Evolutionary conservation across 371 early-diverging fungal species (phyloP).

Genomic region (Lichtheimia ornata): DNA sequence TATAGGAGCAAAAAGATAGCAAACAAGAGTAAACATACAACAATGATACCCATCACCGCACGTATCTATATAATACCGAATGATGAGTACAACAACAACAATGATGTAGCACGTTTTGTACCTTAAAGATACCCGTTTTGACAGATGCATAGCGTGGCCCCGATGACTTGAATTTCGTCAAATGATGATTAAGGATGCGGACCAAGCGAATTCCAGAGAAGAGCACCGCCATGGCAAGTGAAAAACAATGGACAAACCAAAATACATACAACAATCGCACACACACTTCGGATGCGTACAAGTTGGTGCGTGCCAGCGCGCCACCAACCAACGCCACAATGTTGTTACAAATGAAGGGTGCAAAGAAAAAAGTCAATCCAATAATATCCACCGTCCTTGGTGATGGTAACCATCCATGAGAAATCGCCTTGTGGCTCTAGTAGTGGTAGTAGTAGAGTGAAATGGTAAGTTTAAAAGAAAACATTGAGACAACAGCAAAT

Average conservation of each 20-base stretch:
- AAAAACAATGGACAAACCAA: slow-evolving; percentile 31
- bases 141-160: slow-evolving; percentile 21
- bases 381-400: slow-evolving; percentile 28
- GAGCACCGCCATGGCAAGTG: slow-evolving; percentile 19
- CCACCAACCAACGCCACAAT: slow-evolving; percentile 29
- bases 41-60: slow-evolving; percentile 22
- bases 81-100: no score
- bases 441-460: neutral
- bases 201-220: slow-evolving; percentile 28
- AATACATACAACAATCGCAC: slow-evolving; percentile 28
- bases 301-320: slow-evolving; percentile 15
- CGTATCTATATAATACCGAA: slow-evolving; percentile 15
- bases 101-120: neutral
- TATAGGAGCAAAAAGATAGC: slow-evolving; percentile 26
- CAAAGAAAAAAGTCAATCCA: slow-evolving; percentile 26
- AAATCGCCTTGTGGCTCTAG: slow-evolving; percentile 36
- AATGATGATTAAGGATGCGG: slow-evolving; percentile 24
- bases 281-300: slow-evolving; percentile 22
- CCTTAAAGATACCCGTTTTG: slow-evolving; percentile 36
- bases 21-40: slow-evolving; percentile 23
- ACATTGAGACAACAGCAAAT: neutral
- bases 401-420: slow-evolving; percentile 33
- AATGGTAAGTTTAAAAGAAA: no score
- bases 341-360: slow-evolving; percentile 33
- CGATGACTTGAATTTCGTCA: slow-evolving; percentile 25